phyloP scores from a whole-genome alignment of 1,139 yeast genomes.

The Candida freyschussii region DNA sequence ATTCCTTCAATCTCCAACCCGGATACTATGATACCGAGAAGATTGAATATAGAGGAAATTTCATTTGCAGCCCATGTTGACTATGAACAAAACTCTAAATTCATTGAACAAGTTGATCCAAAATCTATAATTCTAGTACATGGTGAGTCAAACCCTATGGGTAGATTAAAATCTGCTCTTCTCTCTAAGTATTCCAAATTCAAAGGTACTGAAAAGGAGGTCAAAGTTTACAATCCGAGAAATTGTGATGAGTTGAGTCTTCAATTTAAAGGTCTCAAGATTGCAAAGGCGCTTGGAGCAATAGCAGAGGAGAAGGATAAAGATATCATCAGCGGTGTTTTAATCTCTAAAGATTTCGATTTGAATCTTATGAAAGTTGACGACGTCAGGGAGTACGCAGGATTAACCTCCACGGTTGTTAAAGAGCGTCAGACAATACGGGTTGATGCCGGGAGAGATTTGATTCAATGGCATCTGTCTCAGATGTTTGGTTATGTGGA shows the following conservation, averaged over 20 bases:
- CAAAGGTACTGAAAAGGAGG: conserved; percentile 85
- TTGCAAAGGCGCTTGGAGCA: conserved; percentile 81
- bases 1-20: conserved; percentile 79
- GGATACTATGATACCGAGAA: conserved; percentile 78
- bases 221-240: conserved; percentile 88
- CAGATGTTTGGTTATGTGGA: conserved; percentile 93
- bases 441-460: conserved; percentile 75
- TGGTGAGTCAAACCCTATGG: conserved; percentile 99
- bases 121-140: conserved; percentile 83
- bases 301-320: conserved; percentile 50
- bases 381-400: conserved; percentile 86
- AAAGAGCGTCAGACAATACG: conserved; percentile 75
- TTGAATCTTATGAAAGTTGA: conserved; percentile 74
- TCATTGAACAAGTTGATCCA: conserved; percentile 85
- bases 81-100: conserved; percentile 86
- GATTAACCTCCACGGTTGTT: conserved; percentile 78
- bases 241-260: conserved; percentile 79
- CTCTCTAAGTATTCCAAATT: conserved; percentile 78
- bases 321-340: conserved; percentile 69
- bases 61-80: conserved; percentile 99
- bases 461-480: conserved; percentile 82
- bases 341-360: conserved; percentile 89
- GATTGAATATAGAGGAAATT: conserved; percentile 87
- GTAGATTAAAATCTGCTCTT: conserved; percentile 88
- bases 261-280: conserved; percentile 75